phyloP scores from a whole-genome alignment of 2,329 filamentous ascomycete species.

The Pseudogymnoascus sp. region DNA sequence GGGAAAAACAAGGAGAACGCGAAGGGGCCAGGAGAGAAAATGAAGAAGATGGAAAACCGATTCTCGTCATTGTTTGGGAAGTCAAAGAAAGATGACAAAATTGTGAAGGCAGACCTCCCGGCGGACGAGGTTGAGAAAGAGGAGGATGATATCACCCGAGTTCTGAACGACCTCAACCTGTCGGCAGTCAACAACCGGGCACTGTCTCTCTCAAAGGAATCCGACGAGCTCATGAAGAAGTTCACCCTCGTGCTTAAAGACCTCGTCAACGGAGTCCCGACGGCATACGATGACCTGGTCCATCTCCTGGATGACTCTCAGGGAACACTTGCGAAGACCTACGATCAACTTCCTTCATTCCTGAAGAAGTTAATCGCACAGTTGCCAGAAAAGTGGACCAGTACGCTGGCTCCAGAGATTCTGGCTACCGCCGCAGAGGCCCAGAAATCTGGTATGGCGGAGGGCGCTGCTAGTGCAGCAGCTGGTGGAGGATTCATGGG shows the following conservation, averaged over 20 bases:
- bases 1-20: constrained; percentile 28
- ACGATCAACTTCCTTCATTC: constrained; percentile 64
- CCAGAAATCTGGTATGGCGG: constrained; percentile 37
- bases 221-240: constrained; percentile 67
- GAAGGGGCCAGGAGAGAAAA: constrained; percentile 23
- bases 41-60: constrained; percentile 30
- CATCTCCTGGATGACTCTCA: constrained; percentile 53
- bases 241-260: constrained; percentile 93
- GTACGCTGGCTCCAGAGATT: constrained; percentile 69
- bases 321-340: constrained; percentile 49
- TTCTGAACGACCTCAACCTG: constrained; percentile 79
- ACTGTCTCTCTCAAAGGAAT: constrained; percentile 77
- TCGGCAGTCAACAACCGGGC: constrained; percentile 77
- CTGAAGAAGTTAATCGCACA: constrained; percentile 80
- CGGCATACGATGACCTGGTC: constrained; percentile 82
- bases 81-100: constrained; percentile 31
- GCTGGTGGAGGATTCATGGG: constrained; percentile 34
- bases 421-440: constrained; percentile 71
- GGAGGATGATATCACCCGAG: constrained; percentile 63
- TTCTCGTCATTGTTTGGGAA: constrained; percentile 33
- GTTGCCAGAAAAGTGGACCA: constrained; percentile 73
- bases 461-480: constrained; percentile 12
- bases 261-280: constrained; percentile 83
- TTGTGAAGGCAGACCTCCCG: constrained; percentile 31
- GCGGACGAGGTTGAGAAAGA: constrained; percentile 41